Conservation (phyloP, 2,329 filamentous ascomycete species). For the Cladosporium sp. region DNA sequence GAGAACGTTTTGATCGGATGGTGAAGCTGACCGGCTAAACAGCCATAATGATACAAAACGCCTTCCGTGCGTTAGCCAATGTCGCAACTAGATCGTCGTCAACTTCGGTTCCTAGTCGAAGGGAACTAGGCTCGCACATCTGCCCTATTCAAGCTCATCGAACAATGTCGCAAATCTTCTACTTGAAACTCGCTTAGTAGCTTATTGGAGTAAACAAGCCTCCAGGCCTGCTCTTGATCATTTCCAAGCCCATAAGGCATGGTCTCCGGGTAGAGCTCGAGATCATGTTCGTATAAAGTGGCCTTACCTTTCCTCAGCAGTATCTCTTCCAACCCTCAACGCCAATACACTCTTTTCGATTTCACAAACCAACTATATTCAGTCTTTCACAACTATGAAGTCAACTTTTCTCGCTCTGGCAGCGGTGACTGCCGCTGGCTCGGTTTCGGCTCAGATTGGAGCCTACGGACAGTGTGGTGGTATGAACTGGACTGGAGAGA, state of each 20-base stretch:
- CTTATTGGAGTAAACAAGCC: conserved; percentile 6
- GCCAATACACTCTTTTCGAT: neutral
- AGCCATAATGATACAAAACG: no score
- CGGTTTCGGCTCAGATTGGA: conserved; percentile 13
- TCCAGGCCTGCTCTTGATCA: conserved; percentile 7
- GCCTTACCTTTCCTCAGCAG: neutral
- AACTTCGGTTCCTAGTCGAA: no score
- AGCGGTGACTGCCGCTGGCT: conserved; percentile 9
- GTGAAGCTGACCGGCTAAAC: no score
- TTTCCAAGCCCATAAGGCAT: neutral
- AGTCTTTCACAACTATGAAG: conserved; percentile 8
- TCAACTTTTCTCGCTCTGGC: conserved; percentile 13
- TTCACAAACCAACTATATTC: conserved; percentile 9
- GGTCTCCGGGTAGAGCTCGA: neutral
- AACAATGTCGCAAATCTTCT: neutral
- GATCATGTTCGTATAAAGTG: neutral
- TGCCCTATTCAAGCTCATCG: conserved; percentile 2
- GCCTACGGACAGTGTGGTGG: conserved; percentile 26
- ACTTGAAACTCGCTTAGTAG: conserved; percentile 10
- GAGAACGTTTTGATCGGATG: no score
- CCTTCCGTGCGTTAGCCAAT: no score
- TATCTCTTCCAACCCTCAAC: neutral
- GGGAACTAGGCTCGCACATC: no score
- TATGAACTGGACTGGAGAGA: conserved; percentile 25
- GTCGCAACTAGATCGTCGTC: no score